Percentiles rank a stretch among this genome's conserved stretches.
Evolutionary conservation across 129 eudicot genomes (phyloP).

Genomic region (Mikania micrantha): DNA sequence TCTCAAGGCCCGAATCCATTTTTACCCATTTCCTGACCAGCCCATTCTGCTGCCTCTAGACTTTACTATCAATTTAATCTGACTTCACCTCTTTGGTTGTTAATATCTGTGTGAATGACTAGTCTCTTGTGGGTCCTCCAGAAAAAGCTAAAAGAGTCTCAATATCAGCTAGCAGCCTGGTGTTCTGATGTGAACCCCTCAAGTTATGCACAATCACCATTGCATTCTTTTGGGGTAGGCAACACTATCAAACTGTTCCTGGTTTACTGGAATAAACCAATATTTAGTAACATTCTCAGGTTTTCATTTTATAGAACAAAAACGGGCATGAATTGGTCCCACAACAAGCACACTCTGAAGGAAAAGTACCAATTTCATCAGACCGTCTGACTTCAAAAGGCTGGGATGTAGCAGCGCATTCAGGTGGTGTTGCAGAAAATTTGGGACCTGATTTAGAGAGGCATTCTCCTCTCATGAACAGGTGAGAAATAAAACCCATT

Average conservation of each 20-base stretch:
- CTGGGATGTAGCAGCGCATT: conserved; percentile 52
- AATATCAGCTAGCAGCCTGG: conserved; percentile 84
- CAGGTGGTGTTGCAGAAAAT: conserved; percentile 36
- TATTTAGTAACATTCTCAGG: background rate
- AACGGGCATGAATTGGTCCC: conserved; percentile 76
- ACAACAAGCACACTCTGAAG: conserved; percentile 64
- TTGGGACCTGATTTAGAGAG: conserved; percentile 44
- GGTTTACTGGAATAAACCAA: background rate
- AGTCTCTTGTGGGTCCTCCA: conserved; percentile 16
- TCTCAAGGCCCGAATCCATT: background rate
- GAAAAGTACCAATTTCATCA: conserved; percentile 36
- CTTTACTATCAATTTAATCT: conserved; percentile 6
- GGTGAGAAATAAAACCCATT: conserved; percentile 40
- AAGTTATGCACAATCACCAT: conserved; percentile 55
- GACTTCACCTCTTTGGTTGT: background rate
- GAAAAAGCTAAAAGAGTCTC: conserved; percentile 96
- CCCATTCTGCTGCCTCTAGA: background rate
- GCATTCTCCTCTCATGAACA: conserved; percentile 60
- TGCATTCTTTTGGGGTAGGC: conserved; percentile 55
- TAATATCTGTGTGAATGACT: background rate
- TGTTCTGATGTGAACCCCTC: conserved; percentile 51
- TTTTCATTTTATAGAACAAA: conserved; percentile 39
- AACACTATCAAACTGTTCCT: conserved; percentile 11
- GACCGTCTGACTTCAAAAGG: conserved; percentile 45
- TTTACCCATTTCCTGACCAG: background rate